A percentile compares a stretch with the other conserved stretches of the same genome.
phyloP scores from a whole-genome alignment of 257 asterid species.

The Solanum ossicruentum region DNA sequence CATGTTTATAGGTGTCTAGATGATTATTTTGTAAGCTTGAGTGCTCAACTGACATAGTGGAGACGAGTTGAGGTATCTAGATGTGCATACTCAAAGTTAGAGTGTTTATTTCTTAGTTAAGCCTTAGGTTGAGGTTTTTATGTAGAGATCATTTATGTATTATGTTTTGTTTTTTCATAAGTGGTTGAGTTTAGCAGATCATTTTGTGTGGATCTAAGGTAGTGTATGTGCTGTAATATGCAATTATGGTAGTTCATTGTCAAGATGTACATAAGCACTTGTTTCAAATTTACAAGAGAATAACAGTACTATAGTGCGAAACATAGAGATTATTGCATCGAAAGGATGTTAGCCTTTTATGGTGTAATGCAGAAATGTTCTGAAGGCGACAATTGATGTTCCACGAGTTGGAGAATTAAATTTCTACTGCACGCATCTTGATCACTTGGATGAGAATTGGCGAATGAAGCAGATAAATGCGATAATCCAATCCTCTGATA shows the following conservation, averaged over 20 bases:
- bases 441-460: conserved; percentile 87
- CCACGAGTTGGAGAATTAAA: conserved; percentile 72
- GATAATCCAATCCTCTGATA: conserved; percentile 51
- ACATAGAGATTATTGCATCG: neutral
- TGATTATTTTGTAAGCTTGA: neutral
- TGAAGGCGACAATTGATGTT: conserved; percentile 89
- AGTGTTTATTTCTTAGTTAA: neutral
- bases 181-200: neutral
- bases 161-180: neutral
- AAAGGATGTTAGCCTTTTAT: neutral
- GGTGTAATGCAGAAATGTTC: conserved; percentile 57
- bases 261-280: neutral
- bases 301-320: neutral
- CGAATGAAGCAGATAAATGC: conserved; percentile 86
- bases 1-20: neutral
- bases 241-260: neutral
- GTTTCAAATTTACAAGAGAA: neutral
- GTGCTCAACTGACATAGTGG: neutral
- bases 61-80: neutral
- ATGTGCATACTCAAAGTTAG: neutral
- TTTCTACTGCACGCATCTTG: conserved; percentile 71
- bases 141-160: neutral
- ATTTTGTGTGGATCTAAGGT: neutral
- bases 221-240: neutral
- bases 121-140: neutral